Conservation (phyloP, 441 rosid genomes). For the Gossypium schwendimanii region DNA sequence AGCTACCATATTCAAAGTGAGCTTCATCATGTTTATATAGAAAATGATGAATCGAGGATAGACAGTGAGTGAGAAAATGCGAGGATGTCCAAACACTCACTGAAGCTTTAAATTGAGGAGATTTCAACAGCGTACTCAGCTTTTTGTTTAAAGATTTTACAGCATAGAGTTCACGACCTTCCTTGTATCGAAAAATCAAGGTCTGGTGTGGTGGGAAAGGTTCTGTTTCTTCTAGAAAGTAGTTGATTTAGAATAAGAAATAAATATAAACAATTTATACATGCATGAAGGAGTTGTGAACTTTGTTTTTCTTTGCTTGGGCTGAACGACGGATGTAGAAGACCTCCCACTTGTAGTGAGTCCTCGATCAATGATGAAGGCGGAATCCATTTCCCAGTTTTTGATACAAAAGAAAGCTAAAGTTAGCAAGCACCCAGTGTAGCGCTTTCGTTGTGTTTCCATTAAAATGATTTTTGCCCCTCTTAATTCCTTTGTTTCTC, state of each 20-base stretch:
- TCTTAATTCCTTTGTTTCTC: background rate
- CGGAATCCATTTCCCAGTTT: background rate
- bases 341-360: background rate
- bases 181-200: background rate
- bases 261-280: background rate
- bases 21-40: background rate
- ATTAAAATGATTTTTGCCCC: background rate
- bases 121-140: background rate
- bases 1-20: background rate
- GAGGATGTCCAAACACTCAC: background rate
- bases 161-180: background rate
- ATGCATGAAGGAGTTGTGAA: too few relatives aligned
- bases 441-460: background rate
- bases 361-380: background rate
- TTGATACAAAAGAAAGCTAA: background rate
- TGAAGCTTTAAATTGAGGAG: background rate
- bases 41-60: background rate
- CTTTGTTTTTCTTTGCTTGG: background rate
- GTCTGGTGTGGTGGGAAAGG: background rate
- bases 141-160: background rate
- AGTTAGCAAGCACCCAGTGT: background rate
- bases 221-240: background rate
- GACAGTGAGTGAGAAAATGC: background rate
- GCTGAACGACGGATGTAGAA: background rate
- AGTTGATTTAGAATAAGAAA: background rate